Evolutionary conservation across 345 rosid genomes (phyloP), one percentile per base, ranked within the genome.

Genomic region (Boechera stricta): DNA sequence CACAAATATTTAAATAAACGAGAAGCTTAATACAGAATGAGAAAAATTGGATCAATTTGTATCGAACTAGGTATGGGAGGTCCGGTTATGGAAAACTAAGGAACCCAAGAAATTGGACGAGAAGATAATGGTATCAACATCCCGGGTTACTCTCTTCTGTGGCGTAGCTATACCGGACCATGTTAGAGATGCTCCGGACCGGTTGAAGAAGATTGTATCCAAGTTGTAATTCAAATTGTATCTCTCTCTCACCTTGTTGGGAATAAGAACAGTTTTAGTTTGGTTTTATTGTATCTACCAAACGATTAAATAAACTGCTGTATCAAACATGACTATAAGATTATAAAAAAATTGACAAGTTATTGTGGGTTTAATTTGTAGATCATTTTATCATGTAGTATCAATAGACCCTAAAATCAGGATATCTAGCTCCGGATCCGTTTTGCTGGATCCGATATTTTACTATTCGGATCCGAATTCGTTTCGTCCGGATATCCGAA

Each of bases 31-130:
- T 7, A 41, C 10, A 67, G 7, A 36, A 5, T 2, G 21, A 4
- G 35, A 53, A 10, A 8, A 36, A 32, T 15, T 28, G 24, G 31
- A 35, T 24, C 2, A 9, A 9, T 28, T 26, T 62, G 61, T 62
- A 35, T 47, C 0, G 38, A 9, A 71, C 36, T 78, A 93, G 98
- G 97, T 91, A 5, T 94, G 98, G 98, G 96, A 94, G 78, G 96
- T 90, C 51, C 82, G 74, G 68, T 75, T 91, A 26, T 87, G 88
- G 90, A 94, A 89, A 82, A 75, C 81, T 6, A 74, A 86, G 69
- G 82, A 84, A 2, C 56, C 77, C 6, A 80, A 86, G 47, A 80
- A 83, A 4, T 56, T 72, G 21, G 82, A 81, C 38, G 59, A 86
- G 0, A 83, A 81, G 44, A 73, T 13, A 59, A 59, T 85, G 84